Evolutionary conservation across 1,284 basidiomycete species (phyloP), one percentile per base, ranked within the genome.

Genomic region (Mycosarcoma mackinlayi): DNA sequence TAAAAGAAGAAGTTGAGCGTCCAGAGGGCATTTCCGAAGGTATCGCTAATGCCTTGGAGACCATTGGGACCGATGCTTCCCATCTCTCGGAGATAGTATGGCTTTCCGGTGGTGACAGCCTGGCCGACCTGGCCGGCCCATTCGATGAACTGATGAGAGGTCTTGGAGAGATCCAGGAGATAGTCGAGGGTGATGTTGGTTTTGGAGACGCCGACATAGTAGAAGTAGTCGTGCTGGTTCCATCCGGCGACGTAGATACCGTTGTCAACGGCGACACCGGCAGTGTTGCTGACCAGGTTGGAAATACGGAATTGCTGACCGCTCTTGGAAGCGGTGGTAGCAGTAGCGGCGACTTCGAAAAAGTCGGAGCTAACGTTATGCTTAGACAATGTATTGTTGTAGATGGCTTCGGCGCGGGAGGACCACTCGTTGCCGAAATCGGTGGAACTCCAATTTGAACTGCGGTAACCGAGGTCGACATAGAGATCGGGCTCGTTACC

Each of bases 221-320:
- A 77, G 55, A 57, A 77, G 61, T 77, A 77, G 50, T 77, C 75
- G 59, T 77, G 75, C 64, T 77, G 75, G 34, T 75, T 77, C 75
- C 75, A 77, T 11, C 75, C 75, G 16, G 73, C 73, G 35, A 77
- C 70, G 38, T 68, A 77, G 59, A 77, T 67, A 35, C 75, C 75
- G 37, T 77, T 75, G 24, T 73, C 60, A 16, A 55, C 38, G 13
- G 73, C 75, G 30, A 77, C 69, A 30, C 63, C 73, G 18, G 47
- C 46, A 2, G 73, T 59, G 48, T 58, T 66, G 33, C 58, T 51
- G 54, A 75, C 70, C 21, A 77, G 66, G 38, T 75, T 70, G 19
- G 60, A 41, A 41, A 77, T 75, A 27, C 70, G 70, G 63, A 55
- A 77, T 6, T 56, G 53, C 37, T 71, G 73, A 6, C 75, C 75